Evolutionary conservation across 208 protist genomes (phyloP).

Genomic region (Crithidia acanthocephali): DNA sequence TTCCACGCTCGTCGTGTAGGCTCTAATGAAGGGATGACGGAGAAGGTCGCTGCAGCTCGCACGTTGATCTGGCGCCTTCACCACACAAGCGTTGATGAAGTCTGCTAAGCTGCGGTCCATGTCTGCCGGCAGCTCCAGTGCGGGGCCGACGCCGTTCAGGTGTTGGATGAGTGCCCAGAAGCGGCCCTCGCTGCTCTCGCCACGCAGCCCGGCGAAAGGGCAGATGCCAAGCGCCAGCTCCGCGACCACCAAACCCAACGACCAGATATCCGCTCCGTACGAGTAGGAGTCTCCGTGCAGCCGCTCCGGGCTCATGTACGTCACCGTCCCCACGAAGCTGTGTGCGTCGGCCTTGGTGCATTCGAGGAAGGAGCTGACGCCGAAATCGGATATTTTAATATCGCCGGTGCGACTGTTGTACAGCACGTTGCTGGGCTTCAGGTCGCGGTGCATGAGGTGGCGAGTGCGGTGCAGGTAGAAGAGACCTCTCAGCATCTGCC

Average conservation of each 20-base stretch:
- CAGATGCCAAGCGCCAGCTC: slow-evolving; percentile 88
- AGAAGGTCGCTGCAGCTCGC: slow-evolving; percentile 74
- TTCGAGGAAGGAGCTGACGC: slow-evolving; percentile 91
- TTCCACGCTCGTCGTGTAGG: slow-evolving; percentile 14
- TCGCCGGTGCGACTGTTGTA: slow-evolving; percentile 80
- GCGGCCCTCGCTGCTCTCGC: slow-evolving; percentile 69
- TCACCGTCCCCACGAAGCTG: slow-evolving; percentile 93
- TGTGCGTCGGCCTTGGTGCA: slow-evolving; percentile 83
- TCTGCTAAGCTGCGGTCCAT: slow-evolving; percentile 58
- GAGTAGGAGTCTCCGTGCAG: slow-evolving; percentile 90
- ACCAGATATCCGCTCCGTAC: slow-evolving; percentile 94
- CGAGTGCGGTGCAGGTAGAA: slow-evolving; percentile 87
- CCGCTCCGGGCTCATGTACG: slow-evolving; percentile 95
- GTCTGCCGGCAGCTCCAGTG: slow-evolving; percentile 56
- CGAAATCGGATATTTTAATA: slow-evolving; percentile 95
- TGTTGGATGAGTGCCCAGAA: slow-evolving; percentile 91
- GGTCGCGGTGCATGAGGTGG: slow-evolving; percentile 95
- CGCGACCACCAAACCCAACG: slow-evolving; percentile 89
- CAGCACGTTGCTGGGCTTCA: slow-evolving; percentile 99
- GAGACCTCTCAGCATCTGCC: slow-evolving; percentile 84
- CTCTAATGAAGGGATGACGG: slow-evolving; percentile 70
- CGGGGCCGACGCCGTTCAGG: slow-evolving; percentile 59
- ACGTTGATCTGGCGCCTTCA: slow-evolving; percentile 59
- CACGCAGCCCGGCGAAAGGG: slow-evolving; percentile 68
- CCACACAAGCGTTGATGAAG: slow-evolving; percentile 78